These are phyloP conservation scores for Trypanosoma vivax DNA, from an alignment of 208 protist species.

Conservation along the genomic window DNA sequence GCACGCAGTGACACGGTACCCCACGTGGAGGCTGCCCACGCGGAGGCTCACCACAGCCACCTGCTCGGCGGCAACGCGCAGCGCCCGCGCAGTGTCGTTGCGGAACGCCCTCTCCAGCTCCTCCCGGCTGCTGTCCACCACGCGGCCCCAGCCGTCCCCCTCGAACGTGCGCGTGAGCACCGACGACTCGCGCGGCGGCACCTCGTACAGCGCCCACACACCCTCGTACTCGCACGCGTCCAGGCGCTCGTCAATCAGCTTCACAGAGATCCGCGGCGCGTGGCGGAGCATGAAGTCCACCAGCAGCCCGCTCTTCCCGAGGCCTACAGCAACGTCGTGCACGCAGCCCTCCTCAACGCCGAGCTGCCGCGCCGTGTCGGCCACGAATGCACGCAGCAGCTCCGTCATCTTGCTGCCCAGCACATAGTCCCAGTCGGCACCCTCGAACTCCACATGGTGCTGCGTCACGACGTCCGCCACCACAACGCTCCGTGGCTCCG, in stretches of 20 bases:
- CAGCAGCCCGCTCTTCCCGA: too few relatives aligned
- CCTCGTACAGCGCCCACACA: conserved; percentile 21
- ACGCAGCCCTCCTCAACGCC: too few relatives aligned
- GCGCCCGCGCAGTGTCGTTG: neutral
- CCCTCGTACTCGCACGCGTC: conserved; percentile 12
- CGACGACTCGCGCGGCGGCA: conserved; percentile 14
- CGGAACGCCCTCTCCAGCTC: neutral
- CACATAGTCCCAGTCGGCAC: too few relatives aligned
- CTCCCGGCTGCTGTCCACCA: neutral
- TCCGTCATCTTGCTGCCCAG: too few relatives aligned
- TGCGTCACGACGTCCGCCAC: too few relatives aligned
- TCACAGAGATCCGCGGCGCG: too few relatives aligned
- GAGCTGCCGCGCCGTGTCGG: too few relatives aligned
- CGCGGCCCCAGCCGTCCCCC: conserved; percentile 22
- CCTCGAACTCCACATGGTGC: too few relatives aligned
- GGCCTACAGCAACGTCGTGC: too few relatives aligned
- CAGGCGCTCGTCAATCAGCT: neutral
- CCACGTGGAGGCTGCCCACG: neutral
- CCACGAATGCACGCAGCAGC: too few relatives aligned
- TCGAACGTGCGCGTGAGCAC: neutral
- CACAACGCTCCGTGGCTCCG: too few relatives aligned
- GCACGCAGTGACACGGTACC: neutral
- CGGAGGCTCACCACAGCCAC: neutral
- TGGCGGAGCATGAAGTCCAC: too few relatives aligned
- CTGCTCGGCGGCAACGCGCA: neutral